Conservation (phyloP, 345 rosid genomes). For the Dovyalis caffra region DNA sequence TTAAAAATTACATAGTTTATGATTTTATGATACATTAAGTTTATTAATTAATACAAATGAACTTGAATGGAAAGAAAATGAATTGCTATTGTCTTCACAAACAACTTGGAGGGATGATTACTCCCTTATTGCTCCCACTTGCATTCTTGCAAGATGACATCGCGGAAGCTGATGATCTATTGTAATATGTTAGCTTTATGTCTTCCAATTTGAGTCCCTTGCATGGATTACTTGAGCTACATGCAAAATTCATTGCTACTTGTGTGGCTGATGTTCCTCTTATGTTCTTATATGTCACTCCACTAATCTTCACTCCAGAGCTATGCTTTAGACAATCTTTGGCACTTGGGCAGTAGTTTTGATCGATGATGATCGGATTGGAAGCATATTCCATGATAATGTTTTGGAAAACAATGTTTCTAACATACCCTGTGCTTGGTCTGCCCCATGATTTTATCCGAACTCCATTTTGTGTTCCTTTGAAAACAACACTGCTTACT, state of each 20-base stretch:
- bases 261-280: conserved; percentile 7
- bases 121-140: background rate
- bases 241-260: conserved; percentile 8
- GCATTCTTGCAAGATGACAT: conserved; percentile 7
- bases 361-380: conserved; percentile 23
- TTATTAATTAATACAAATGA: too few relatives aligned
- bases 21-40: too few relatives aligned
- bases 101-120: background rate
- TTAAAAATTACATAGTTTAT: too few relatives aligned
- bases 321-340: background rate
- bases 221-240: conserved; percentile 9
- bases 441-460: conserved; percentile 54
- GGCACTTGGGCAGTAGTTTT: background rate
- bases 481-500: conserved; percentile 28
- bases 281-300: conserved; percentile 12
- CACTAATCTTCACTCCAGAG: conserved; percentile 3
- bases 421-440: conserved; percentile 29
- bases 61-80: too few relatives aligned
- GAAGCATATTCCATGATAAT: conserved; percentile 32
- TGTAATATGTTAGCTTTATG: background rate
- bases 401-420: conserved; percentile 32
- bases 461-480: conserved; percentile 45
- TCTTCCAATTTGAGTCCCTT: background rate
- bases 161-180: background rate
- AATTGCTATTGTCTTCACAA: background rate